Base-by-base conservation (phyloP, 371 early-diverging fungal genomes). In the Gilbertella persicaria region DNA sequence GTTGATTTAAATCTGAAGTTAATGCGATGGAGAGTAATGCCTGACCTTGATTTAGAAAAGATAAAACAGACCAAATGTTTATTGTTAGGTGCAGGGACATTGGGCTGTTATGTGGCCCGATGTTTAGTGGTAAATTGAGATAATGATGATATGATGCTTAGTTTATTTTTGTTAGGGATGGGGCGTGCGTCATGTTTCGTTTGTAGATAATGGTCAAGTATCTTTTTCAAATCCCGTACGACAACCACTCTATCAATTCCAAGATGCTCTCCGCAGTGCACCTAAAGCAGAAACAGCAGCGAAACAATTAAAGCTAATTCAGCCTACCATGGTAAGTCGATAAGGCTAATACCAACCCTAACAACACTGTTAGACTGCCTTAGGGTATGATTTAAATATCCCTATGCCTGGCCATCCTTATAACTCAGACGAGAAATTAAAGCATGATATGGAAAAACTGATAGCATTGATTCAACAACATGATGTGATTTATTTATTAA, bases 141-240 rank as follows among this genome's bases (percentile, higher is more conserved):
- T 5, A 28, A 28, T 33, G 33, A 28, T 28, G 28, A 28, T 33
- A 10, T 33, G 3, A 24, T 43, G 4, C 7, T 33, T 24, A 16
- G 23, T 12, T 33, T 50, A 33, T 23, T 55, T 42, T 54, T 47
- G 42, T 37, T 45, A 89, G 90, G 96, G 88, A 16, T 98, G 97
- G 97, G 96, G 96, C 30, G 85, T 97, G 10, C 87, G 92, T 7
- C 75, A 90, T 53, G 93, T 98, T 45, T 93, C 97, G 0, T 91
- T 98, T 71, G 90, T 97, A 0, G 98, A 98, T 67, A 93, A 82
- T 63, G 95, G 94, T 28, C 78, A 75, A 17, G 95, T 98, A 0
- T 94, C 96, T 1, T 93, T 89, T 60, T 96, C 97, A 9, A 98
- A 98, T 67, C 97, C 97, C 24, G 91, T 94, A 4, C 87, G 98